Percentiles rank a stretch among this genome's conserved stretches.
Conservation (phyloP, 768 basidiomycete species). For the Boletellus emodensis region DNA sequence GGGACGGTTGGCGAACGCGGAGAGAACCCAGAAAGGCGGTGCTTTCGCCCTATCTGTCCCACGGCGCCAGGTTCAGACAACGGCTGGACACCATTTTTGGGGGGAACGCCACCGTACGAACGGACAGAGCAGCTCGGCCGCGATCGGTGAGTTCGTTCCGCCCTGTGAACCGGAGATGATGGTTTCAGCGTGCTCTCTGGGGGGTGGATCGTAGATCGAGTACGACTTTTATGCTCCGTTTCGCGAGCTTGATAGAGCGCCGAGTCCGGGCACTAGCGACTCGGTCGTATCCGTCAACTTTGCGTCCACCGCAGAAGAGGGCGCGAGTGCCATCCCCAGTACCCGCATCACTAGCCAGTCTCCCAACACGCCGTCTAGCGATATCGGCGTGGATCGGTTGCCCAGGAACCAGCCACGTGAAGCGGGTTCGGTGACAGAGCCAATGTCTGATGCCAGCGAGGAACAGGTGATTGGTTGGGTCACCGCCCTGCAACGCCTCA, state of each 20-base stretch:
- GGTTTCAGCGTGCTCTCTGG: too few relatives aligned
- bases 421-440: neutral
- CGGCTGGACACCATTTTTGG: conserved; percentile 20
- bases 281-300: conserved; percentile 1
- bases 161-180: too few relatives aligned
- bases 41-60: conserved; percentile 17
- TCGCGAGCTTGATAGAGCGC: conserved; percentile 7
- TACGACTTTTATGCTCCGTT: conserved; percentile 4
- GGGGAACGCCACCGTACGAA: conserved; percentile 17
- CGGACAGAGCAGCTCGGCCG: conserved; percentile 20
- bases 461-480: conserved; percentile 19
- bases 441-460: neutral
- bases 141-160: conserved; percentile 13
- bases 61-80: conserved; percentile 18
- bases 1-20: neutral
- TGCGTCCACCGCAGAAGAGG: conserved; percentile 2
- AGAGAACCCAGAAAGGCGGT: neutral
- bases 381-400: neutral
- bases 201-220: neutral
- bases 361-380: conserved; percentile 3
- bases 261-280: neutral
- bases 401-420: neutral
- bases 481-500: conserved; percentile 26
- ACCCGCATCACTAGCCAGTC: conserved; percentile 20
- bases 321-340: conserved; percentile 7